A percentile compares a stretch with the other conserved stretches of the same genome.
Conservation (phyloP, 257 asterid genomes). For the Solanum commersonii region DNA sequence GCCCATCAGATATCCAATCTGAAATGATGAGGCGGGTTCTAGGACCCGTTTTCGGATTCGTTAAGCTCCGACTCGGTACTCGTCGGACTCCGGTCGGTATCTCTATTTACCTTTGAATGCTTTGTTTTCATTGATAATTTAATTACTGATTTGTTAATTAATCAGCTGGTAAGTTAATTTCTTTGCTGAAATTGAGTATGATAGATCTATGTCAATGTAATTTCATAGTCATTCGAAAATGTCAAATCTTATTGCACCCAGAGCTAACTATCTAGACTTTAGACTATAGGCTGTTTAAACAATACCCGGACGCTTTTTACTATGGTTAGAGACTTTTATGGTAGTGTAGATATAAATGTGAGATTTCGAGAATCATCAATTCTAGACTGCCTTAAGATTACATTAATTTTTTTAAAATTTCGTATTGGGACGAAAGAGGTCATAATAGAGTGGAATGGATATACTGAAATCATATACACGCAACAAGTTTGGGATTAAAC, state of each 20-base stretch:
- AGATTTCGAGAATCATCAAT: background rate
- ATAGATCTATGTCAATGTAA: too few species aligned
- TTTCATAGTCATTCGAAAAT: background rate
- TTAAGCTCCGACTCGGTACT: slow-evolving; percentile 70
- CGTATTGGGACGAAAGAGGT: background rate
- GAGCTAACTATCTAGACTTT: background rate
- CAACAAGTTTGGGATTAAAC: background rate
- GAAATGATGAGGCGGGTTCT: slow-evolving; percentile 59
- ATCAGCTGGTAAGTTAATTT: too few species aligned
- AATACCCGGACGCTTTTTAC: background rate
- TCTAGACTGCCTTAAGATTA: background rate
- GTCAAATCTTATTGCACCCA: background rate
- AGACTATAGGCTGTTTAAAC: background rate
- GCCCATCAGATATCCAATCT: slow-evolving; percentile 40
- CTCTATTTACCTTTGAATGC: background rate
- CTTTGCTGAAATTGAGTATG: too few species aligned
- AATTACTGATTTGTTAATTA: too few species aligned
- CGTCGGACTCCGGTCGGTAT: slow-evolving; percentile 71
- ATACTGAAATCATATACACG: background rate
- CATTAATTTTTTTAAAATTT: background rate
- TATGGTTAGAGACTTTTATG: background rate
- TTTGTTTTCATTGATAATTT: background rate
- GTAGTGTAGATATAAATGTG: background rate
- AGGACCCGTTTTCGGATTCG: slow-evolving; percentile 91
- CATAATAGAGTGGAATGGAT: background rate